phyloP scores from a whole-genome alignment of 768 basidiomycete species.

The Lyophyllum shimeji region DNA sequence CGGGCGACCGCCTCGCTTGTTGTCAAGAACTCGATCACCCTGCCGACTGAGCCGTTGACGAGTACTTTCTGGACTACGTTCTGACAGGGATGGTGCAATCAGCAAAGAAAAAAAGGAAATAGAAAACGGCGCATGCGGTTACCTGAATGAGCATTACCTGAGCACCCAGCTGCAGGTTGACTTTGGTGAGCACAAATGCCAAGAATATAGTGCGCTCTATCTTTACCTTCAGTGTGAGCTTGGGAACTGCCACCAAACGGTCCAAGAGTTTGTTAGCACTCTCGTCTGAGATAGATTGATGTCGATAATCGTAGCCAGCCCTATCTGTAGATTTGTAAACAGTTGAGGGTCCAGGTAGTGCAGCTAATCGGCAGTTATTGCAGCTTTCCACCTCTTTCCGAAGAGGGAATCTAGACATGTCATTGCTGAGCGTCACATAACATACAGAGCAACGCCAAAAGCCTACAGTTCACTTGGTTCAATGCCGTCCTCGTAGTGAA shows the following conservation, averaged over 20 bases:
- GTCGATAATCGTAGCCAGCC: slow-evolving; percentile 40
- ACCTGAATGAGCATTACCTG: slow-evolving; percentile 82
- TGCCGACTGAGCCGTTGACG: slow-evolving; percentile 69
- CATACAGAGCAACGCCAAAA: background rate
- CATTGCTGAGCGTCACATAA: background rate
- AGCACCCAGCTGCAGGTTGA: slow-evolving; percentile 52
- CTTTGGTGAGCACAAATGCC: background rate
- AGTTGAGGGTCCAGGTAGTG: slow-evolving; percentile 37
- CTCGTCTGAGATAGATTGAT: slow-evolving; percentile 26
- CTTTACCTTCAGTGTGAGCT: slow-evolving; percentile 49
- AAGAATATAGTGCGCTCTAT: background rate
- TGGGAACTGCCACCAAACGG: slow-evolving; percentile 45
- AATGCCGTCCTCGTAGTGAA: slow-evolving; percentile 67
- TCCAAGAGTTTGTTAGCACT: slow-evolving; percentile 38
- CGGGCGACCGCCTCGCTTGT: slow-evolving; percentile 43
- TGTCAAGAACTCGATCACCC: slow-evolving; percentile 48
- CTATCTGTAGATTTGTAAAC: slow-evolving; percentile 44
- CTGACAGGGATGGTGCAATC: slow-evolving; percentile 27
- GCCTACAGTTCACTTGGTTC: slow-evolving; percentile 79
- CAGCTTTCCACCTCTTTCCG: slow-evolving; percentile 75
- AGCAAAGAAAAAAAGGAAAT: background rate
- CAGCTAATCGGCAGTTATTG: slow-evolving; percentile 60
- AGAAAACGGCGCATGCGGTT: slow-evolving; percentile 1
- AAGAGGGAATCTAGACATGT: slow-evolving; percentile 65
- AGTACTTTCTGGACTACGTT: slow-evolving; percentile 61